A percentile compares a stretch with the other conserved stretches of the same genome.
phyloP scores from a whole-genome alignment of 2,329 filamentous ascomycete species.

The Rutstroemia sp. region DNA sequence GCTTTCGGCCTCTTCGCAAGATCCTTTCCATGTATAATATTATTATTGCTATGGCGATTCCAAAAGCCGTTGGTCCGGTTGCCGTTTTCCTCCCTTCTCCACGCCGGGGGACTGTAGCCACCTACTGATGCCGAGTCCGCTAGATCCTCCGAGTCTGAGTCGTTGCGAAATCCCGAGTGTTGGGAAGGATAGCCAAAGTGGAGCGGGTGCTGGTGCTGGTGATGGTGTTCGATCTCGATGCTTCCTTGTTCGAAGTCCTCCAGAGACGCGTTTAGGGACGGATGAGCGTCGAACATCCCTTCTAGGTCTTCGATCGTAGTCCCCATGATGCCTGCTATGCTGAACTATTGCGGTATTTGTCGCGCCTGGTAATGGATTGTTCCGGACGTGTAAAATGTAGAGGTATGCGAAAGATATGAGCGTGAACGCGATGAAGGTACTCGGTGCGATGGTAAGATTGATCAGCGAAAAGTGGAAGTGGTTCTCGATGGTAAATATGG shows the following conservation, averaged over 20 bases:
- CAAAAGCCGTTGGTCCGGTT: conserved; percentile 37
- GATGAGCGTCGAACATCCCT: conserved; percentile 47
- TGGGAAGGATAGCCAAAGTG: conserved; percentile 47
- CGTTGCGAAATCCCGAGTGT: conserved; percentile 56
- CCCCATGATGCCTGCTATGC: conserved; percentile 11
- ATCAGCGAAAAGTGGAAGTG: conserved; percentile 27
- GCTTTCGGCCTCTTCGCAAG: conserved; percentile 36
- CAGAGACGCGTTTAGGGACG: conserved; percentile 51
- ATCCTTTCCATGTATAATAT: conserved; percentile 38
- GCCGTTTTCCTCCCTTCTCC: conserved; percentile 42
- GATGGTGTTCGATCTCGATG: conserved; percentile 24
- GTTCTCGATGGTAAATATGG: conserved; percentile 27
- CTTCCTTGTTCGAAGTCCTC: conserved; percentile 53
- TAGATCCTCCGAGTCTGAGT: conserved; percentile 30
- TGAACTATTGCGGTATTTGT: conserved; percentile 2
- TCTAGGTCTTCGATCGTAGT: conserved; percentile 39
- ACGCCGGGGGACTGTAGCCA: conserved; percentile 60
- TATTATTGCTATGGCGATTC: conserved; percentile 37
- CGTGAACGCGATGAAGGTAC: conserved; percentile 23
- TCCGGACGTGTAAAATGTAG: conserved; percentile 26
- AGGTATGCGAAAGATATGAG: conserved; percentile 24
- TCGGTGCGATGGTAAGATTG: conserved; percentile 27
- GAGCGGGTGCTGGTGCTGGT: conserved; percentile 33
- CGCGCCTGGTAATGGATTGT: conserved; percentile 15
- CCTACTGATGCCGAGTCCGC: conserved; percentile 39